Percentiles rank a stretch among this genome's conserved stretches.
phyloP scores from a whole-genome alignment of 768 basidiomycete species.

The Dacryopinax spathularia region DNA sequence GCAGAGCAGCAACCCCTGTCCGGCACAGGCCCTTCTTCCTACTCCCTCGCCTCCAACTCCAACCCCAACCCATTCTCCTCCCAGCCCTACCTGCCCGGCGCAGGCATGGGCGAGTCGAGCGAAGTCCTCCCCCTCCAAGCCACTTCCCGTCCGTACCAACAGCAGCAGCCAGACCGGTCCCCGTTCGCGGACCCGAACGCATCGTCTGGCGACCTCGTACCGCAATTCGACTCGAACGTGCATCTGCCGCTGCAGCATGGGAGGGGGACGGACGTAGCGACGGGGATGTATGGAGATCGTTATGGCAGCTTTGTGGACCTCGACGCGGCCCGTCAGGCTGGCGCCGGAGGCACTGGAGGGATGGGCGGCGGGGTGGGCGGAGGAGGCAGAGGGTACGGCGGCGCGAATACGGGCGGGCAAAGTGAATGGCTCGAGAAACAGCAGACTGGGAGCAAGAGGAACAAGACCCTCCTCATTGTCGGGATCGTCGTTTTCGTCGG shows the following conservation, averaged over 20 bases:
- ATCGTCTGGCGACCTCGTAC: background rate
- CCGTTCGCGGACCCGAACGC: background rate
- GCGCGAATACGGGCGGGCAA: too few relatives aligned
- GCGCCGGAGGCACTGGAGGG: background rate
- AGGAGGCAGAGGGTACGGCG: background rate
- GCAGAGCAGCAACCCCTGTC: background rate
- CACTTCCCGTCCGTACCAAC: background rate
- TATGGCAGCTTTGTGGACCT: background rate
- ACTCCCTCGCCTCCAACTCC: too few relatives aligned
- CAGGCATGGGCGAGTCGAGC: background rate
- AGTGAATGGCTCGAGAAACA: slow-evolving; percentile 12
- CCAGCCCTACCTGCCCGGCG: background rate
- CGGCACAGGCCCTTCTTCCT: background rate
- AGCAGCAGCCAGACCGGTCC: background rate
- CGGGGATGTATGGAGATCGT: background rate
- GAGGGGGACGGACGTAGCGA: background rate
- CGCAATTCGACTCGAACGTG: background rate
- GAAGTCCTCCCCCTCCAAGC: background rate
- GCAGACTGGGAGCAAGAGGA: slow-evolving; percentile 24
- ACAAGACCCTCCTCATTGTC: slow-evolving; percentile 43
- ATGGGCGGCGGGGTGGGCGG: background rate
- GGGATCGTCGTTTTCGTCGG: slow-evolving; percentile 38
- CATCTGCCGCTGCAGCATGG: background rate
- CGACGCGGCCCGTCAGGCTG: background rate
- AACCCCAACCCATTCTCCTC: slow-evolving; percentile 4